Evolutionary conservation across 179 eudicot species (phyloP).

Genomic region (Pouteria campechiana): DNA sequence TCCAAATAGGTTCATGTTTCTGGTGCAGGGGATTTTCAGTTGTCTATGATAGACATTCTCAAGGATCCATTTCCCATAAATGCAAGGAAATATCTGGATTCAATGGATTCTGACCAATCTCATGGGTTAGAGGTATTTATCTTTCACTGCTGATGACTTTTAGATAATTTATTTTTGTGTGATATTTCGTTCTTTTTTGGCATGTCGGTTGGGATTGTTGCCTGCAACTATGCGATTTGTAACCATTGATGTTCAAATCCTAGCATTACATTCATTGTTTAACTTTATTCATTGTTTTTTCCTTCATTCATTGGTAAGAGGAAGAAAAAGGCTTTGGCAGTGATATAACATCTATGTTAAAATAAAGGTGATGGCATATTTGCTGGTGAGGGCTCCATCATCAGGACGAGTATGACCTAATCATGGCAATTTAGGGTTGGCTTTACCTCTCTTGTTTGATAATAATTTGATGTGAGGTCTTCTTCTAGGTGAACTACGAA

Average conservation of each 20-base stretch:
- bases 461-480: no score
- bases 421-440: no score
- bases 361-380: no score
- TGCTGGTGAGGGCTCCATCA: no score
- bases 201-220: no score
- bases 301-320: no score
- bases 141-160: background rate
- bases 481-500: no score
- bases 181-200: background rate
- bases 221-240: background rate
- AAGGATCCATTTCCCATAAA: constrained; percentile 70
- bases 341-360: no score
- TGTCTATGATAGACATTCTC: constrained; percentile 65
- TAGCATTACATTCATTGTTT: background rate
- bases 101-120: constrained; percentile 75
- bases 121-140: constrained; percentile 32
- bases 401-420: no score
- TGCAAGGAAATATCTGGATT: constrained; percentile 60
- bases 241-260: background rate
- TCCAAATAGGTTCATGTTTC: constrained; percentile 74
- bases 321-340: no score
- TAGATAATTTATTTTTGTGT: background rate
- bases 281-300: background rate
- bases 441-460: no score
- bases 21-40: constrained; percentile 94